Evolutionary conservation across 495 filamentous ascomycete genomes (phyloP), one percentile per base, ranked within the genome.

Genomic region (Stereocaulon alpinum): DNA sequence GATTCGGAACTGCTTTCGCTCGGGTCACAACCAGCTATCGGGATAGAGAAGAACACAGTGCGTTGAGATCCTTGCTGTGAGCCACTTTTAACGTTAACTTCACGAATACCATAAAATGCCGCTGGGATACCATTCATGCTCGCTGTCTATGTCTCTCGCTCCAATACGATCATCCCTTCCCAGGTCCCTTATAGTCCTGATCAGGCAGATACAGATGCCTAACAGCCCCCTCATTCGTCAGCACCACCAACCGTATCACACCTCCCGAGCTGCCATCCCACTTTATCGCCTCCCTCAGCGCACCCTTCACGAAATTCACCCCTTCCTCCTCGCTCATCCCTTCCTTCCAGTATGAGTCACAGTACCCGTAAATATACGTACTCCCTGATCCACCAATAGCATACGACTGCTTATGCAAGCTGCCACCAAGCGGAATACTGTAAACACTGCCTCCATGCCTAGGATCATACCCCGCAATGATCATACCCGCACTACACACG

Each of bases 241-340:
- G 73, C 54, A 98, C 93, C 55, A 96, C 94, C 87, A 98, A 83
- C 62, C 93, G 83, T 69, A 98, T 98, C 49, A 98, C 93, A 71
- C 94, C 93, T 56, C 93, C 93, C 12, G 94, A 97, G 76, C 91
- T 96, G 45, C 93, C 92, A 71, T 98, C 93, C 93, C 93, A 97
- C 74, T 95, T 95, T 78, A 98, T 95, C 15, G 93, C 93, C 76
- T 98, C 91, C 67, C 82, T 78, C 70, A 98, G 73, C 12, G 93
- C 82, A 43, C 82, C 85, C 71, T 94, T 95, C 65, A 98, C 94
- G 64, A 97, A 98, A 30, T 83, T 72, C 58, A 98, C 80, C n/a
- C 93, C 94, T 61, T 95, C 90, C 44, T 81, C 78, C 79, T 98
- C 92, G 27, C 86, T 87, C 91, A 98, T 97, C 64, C 83, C 82